Conservation (phyloP, 2,329 filamentous ascomycete species). For the Rhinocladiella similis region DNA sequence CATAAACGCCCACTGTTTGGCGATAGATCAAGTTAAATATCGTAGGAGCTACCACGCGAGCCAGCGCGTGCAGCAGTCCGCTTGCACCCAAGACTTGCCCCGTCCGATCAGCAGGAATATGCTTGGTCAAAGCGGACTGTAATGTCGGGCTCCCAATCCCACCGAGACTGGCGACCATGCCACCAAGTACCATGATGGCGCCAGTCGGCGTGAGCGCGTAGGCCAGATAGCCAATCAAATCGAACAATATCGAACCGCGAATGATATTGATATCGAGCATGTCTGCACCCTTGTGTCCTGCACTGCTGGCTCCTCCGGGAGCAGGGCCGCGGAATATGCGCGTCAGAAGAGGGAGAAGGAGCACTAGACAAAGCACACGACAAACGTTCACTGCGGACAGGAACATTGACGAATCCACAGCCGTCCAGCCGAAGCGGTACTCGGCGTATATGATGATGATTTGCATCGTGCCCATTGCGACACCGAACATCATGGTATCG, state of each 20-base stretch:
- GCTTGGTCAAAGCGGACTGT: slow-evolving; percentile 83
- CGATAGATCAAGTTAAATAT: slow-evolving; percentile 87
- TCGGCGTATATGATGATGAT: slow-evolving; percentile 83
- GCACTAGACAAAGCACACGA: slow-evolving; percentile 73
- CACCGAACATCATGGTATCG: slow-evolving; percentile 79
- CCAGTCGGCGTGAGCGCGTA: slow-evolving; percentile 67
- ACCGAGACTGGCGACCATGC: slow-evolving; percentile 72
- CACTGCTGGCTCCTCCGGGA: slow-evolving; percentile 11
- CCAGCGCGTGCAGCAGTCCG: slow-evolving; percentile 79
- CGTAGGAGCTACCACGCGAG: slow-evolving; percentile 75
- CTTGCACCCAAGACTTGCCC: slow-evolving; percentile 87
- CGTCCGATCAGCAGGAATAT: slow-evolving; percentile 77
- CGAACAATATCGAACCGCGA: slow-evolving; percentile 71
- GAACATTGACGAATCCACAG: slow-evolving; percentile 75
- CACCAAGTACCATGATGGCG: slow-evolving; percentile 68
- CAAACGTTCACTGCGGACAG: slow-evolving; percentile 76
- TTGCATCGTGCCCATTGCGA: slow-evolving; percentile 77
- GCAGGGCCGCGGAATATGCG: slow-evolving; percentile 64
- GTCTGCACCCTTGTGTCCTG: slow-evolving; percentile 70
- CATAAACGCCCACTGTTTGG: slow-evolving; percentile 72
- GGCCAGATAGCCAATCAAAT: slow-evolving; percentile 72
- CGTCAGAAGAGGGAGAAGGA: slow-evolving; percentile 74
- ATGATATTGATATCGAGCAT: slow-evolving; percentile 75
- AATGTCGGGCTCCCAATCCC: slow-evolving; percentile 84
- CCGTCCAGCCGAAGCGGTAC: slow-evolving; percentile 78